A percentile compares a stretch with the other conserved stretches of the same genome.
Conservation (phyloP, 106 monocot species). For the Apostasia shenzhenica region DNA sequence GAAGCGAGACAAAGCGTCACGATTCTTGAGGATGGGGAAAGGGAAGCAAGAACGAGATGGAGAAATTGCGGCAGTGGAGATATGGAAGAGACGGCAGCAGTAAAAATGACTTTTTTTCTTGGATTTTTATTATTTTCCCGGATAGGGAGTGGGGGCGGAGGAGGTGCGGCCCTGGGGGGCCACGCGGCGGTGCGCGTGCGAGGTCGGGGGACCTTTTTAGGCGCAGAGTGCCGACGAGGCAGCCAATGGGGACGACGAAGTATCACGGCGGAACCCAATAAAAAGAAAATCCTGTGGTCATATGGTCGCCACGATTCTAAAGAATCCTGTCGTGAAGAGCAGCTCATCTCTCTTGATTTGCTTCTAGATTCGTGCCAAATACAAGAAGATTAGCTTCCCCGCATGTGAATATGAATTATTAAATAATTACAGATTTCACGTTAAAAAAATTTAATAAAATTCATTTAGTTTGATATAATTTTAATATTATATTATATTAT, state of each 20-base stretch:
- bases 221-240: background rate
- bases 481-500: no score
- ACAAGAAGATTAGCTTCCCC: no score
- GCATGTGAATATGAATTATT: no score
- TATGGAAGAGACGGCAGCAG: background rate
- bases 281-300: no score
- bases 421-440: no score
- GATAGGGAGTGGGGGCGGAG: background rate
- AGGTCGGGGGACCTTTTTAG: background rate
- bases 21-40: constrained; percentile 3
- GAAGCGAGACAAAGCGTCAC: constrained; percentile 5
- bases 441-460: no score
- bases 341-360: no score
- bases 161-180: background rate
- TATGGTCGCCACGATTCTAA: background rate
- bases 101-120: background rate
- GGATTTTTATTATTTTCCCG: background rate
- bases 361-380: no score
- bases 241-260: background rate
- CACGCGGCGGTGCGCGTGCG: constrained; percentile 9
- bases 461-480: no score
- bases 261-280: background rate
- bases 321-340: no score
- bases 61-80: constrained; percentile 11
- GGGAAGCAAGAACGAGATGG: background rate